Evolutionary conservation across 176 grass and related monocot genomes (phyloP).

Genomic region (Triticum monococcum): DNA sequence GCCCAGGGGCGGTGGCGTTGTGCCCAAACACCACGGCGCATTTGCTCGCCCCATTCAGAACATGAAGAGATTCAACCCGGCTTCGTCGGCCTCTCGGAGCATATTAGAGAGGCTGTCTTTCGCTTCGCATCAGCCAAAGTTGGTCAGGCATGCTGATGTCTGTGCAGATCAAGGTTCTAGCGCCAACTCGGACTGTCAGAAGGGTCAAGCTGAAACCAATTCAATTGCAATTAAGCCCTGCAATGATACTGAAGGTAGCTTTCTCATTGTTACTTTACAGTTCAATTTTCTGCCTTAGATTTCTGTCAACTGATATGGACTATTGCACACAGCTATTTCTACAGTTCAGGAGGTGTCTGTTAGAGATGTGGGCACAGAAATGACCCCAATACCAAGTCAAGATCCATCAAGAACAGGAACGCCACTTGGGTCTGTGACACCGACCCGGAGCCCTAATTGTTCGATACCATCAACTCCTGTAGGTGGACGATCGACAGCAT

Average conservation of each 20-base stretch:
- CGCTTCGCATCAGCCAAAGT: conserved; percentile 50
- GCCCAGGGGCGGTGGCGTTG: conserved; percentile 13
- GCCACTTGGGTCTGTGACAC: conserved; percentile 77
- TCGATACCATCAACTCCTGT: conserved; percentile 81
- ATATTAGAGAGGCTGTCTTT: conserved; percentile 77
- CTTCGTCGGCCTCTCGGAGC: conserved; percentile 44
- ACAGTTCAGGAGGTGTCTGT: conserved; percentile 54
- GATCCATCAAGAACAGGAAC: conserved; percentile 73
- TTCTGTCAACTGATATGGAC: not conserved
- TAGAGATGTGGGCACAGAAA: conserved; percentile 93
- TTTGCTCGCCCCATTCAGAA: conserved; percentile 33
- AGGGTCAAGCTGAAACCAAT: conserved; percentile 19
- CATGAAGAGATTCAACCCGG: conserved; percentile 52
- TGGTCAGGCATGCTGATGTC: conserved; percentile 39
- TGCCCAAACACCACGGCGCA: conserved; percentile 30
- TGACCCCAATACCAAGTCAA: conserved; percentile 91
- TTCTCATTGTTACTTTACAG: not conserved
- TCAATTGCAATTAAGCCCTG: conserved; percentile 24
- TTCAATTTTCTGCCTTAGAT: not conserved
- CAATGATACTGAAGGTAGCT: conserved; percentile 57
- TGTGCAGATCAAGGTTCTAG: conserved; percentile 21
- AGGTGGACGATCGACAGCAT: conserved; percentile 47
- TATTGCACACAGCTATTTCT: conserved; percentile 43
- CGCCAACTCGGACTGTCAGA: conserved; percentile 18
- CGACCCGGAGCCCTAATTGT: conserved; percentile 66